Evolutionary conservation across 2,329 filamentous ascomycete genomes (phyloP), one percentile per base, ranked within the genome.

Genomic region (Colletotrichum noveboracense): DNA sequence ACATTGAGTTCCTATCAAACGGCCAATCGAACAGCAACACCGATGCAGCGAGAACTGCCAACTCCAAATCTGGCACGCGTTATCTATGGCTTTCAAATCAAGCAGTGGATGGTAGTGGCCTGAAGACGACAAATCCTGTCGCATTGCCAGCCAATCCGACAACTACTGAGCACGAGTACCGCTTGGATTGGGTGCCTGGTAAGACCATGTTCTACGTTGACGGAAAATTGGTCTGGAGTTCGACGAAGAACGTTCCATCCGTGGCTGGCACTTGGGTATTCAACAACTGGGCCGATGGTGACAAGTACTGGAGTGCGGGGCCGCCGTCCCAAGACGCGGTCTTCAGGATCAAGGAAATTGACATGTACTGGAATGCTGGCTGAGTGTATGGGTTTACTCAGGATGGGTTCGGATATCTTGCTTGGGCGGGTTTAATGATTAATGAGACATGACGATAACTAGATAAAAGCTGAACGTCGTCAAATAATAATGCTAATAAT

Each of bases 1-100:
- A 82, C 13, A 82, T 82, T 8, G 81, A 82, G 66, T 82, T 81
- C 78, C 77, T 82, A 14, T 82, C 81, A 1, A 79, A 82, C 7
- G 68, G 77, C 14, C 74, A 77, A 0, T 81, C 80, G 0, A 81
- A 79, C 60, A 71, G 66, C 7, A 75, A 79, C 24, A 76, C 75
- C 2, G 78, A 79, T 12, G 66, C 66, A 9, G 55, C 55, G 1
- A 26, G 3, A 7, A 10, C 13, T 18, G 28, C 34, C 18, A 34
- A 14, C 4, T 7, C 10, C 13, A 62, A 24, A 6, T 24, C 58
- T 9, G 56, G 56, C 3, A 70, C 55, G 4, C 67, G 67, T 9
- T 70, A 62, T 5, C 18, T 70, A 6, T 70, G 67, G 67, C 32
- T 70, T 8, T 70, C 67, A 9, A 70, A 70, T 14, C 67, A 70